Evolutionary conservation across 768 basidiomycete genomes (phyloP).

Genomic region (Dacryopinax primogenitus): DNA sequence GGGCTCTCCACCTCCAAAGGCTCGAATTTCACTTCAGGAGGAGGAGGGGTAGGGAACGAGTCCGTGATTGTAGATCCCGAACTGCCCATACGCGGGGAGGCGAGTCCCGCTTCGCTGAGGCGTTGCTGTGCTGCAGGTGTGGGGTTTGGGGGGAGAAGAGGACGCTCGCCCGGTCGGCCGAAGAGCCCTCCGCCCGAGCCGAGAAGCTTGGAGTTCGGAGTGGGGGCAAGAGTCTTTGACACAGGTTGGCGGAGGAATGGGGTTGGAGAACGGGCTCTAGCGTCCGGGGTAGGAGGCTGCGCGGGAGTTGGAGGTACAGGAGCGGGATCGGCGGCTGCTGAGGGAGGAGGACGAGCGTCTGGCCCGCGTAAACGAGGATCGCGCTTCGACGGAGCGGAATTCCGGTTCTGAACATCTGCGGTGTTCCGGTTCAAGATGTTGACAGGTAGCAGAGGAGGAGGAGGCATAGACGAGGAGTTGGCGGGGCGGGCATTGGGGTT

Average conservation of each 20-base stretch:
- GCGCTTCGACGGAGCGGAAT: neutral
- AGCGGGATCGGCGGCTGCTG: neutral
- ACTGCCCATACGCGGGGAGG: neutral
- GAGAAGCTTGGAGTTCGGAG: neutral
- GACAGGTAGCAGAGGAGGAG: neutral
- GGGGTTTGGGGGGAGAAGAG: neutral
- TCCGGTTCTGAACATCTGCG: neutral
- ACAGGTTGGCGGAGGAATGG: neutral
- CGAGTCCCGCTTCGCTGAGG: neutral
- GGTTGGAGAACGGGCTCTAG: neutral
- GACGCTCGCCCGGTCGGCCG: neutral
- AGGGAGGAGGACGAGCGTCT: neutral
- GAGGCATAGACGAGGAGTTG: neutral
- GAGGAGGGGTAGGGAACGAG: neutral
- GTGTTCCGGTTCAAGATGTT: conserved; percentile 3
- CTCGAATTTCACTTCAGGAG: neutral
- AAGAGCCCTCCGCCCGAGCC: neutral
- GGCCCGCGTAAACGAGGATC: neutral
- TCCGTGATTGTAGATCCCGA: neutral
- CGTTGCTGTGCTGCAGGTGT: neutral
- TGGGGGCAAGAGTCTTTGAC: too few species aligned
- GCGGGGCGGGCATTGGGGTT: too few species aligned
- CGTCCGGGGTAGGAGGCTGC: neutral
- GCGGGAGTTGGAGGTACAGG: neutral
- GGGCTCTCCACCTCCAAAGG: neutral